Evolutionary conservation across 495 filamentous ascomycete genomes (phyloP), one percentile per base, ranked within the genome.

Genomic region (Stereocaulon alpinum): DNA sequence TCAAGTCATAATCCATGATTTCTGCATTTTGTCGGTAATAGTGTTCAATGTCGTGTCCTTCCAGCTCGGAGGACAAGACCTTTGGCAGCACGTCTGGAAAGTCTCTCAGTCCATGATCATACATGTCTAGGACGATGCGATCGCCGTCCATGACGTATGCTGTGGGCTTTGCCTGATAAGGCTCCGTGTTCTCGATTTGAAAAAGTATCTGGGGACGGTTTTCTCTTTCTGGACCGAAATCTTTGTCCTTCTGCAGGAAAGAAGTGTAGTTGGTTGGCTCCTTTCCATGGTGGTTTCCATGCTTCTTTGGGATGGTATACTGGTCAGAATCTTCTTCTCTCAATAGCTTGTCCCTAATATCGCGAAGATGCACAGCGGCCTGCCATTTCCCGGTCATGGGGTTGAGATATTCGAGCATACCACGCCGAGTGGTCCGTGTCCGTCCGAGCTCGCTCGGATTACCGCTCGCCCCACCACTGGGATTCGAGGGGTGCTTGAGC

Each of bases 31-130:
- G 58, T 10, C 58, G 27, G 4, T 51, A 43, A 24, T 52, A 59
- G 17, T 59, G 40, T 4, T 59, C 57, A 0, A 59, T 59, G 6
- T 59, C 57, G 2, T 34, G 27, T 12, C 57, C 57, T 7, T 43
- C 48, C 0, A 59, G 29, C 15, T 59, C 48, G 0, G 57, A 59
- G 3, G 57, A 59, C 24, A 59, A n/a, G 18, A 42, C 48, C 4
- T 40, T 22, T 3, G 57, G 57, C 6, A 59, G 40, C 15, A 42
- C 40, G 11, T 32, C 5, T 0, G 47, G 32, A n/a, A 59, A 59
- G n/a, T 59, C 9, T 2, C 57, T 47, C 0, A 59, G 37, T 0
- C 48, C 57, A 17, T 59, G 57, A 22, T 59, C 41, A 20, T 42
- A 59, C 0, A 24, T 24, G n/a, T 59, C 57, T 1, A 59, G 48